Conservation (phyloP, 2,329 filamentous ascomycete genomes). For the Colletotrichum eremochloae region DNA sequence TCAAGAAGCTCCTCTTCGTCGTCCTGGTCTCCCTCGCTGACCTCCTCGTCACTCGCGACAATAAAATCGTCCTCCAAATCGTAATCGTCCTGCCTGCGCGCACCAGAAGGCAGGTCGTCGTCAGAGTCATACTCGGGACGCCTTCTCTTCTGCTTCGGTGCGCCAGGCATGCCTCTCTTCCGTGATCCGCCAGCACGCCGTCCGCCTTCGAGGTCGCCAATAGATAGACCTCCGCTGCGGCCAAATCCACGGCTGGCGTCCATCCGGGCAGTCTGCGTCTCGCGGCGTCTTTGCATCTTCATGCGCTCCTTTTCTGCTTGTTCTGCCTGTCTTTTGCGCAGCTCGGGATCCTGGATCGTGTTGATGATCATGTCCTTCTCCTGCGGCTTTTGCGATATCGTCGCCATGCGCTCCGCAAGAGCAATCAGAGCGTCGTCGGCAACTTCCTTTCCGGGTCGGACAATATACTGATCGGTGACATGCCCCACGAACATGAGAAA, state of each 20-base stretch:
- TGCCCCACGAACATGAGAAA: conserved; percentile 81
- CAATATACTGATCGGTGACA: conserved; percentile 78
- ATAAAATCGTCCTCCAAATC: conserved; percentile 86
- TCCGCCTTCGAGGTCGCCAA: conserved; percentile 77
- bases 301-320: conserved; percentile 80
- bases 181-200: conserved; percentile 63
- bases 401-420: conserved; percentile 76
- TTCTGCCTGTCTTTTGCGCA: conserved; percentile 80
- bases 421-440: conserved; percentile 79
- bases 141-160: conserved; percentile 65
- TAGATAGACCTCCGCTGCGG: conserved; percentile 71
- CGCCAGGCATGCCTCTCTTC: conserved; percentile 66
- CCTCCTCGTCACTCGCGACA: conserved; percentile 78
- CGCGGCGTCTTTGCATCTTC: conserved; percentile 74
- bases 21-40: conserved; percentile 70
- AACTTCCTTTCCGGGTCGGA: conserved; percentile 75
- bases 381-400: conserved; percentile 68
- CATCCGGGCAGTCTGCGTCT: conserved; percentile 76
- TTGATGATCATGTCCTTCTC: conserved; percentile 76
- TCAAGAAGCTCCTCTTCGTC: conserved; percentile 71
- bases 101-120: conserved; percentile 75
- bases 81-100: conserved; percentile 77
- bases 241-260: conserved; percentile 66
- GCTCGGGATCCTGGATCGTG: conserved; percentile 80
- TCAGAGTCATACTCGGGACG: conserved; percentile 81